Base-by-base conservation (phyloP, 176 grass and related monocot species). In the Lolium multiflorum region DNA sequence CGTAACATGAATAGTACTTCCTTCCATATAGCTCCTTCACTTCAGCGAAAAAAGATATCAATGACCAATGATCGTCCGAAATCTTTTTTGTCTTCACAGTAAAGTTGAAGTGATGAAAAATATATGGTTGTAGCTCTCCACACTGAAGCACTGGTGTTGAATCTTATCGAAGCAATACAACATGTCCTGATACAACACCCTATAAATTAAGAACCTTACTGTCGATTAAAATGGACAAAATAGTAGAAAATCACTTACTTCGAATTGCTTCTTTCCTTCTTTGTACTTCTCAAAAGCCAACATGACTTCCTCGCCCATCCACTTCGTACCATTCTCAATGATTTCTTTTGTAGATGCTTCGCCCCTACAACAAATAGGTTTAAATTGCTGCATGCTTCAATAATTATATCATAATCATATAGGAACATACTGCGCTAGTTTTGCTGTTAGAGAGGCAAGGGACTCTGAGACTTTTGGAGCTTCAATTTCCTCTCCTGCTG, bases 31-130 rank as follows among this genome's bases (percentile, higher is more conserved):
- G 20, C 22, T 87, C 46, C 16, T 87, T 87, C 57, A 87, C 47
- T 81, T 87, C 58, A 39, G 66, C 35, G 18, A 72, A 72, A 72
- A 13, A 72, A 13, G 4, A 38, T 22, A 9, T 47, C 20, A 11
- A 17, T 6, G n/a, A 51, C 85, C 25, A 80, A 6, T 41, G 8
- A 3, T 2, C 2, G 44, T 5, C 13, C 18, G 67, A 81, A 14
- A 21, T 4, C 31, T 24, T 81, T 13, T 63, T 87, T 14, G 25
- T 64, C 44, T 39, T 74, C 20, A 87, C 47, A 2, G 31, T 74
- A 58, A 87, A 87, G 58, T 87, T 87, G 16, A 74, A 87, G 57
- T 87, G 85, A 22, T 81, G 68, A 58, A 81, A 64, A 81, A 64
- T 11, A 50, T 11, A 43, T 81, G 62, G 0, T 26, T 6, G 24